Evolutionary conservation across 495 filamentous ascomycete species (phyloP).

Genomic region (Chaetomidium leptoderma): DNA sequence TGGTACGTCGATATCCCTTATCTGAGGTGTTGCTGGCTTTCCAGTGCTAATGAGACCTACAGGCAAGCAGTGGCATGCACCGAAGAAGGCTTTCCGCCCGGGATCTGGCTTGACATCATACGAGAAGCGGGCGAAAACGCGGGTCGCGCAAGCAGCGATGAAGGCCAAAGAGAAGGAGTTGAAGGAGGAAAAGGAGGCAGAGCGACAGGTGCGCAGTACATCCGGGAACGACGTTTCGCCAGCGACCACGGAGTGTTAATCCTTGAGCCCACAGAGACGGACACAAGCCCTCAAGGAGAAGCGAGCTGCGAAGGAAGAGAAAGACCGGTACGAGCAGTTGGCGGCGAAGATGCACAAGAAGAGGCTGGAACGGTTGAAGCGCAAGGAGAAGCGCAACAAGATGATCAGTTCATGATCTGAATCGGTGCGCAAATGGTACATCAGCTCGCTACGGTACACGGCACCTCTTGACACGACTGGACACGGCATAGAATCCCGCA

Average conservation of each 20-base stretch:
- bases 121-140: conserved; percentile 62
- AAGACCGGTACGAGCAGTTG: conserved; percentile 88
- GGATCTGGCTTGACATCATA: conserved; percentile 70
- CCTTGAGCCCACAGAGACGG: conserved; percentile 51
- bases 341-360: conserved; percentile 97
- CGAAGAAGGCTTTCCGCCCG: conserved; percentile 83
- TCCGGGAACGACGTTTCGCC: neutral
- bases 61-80: conserved; percentile 93
- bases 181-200: conserved; percentile 90
- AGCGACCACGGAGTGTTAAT: conserved; percentile 8
- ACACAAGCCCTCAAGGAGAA: conserved; percentile 78
- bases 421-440: neutral
- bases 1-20: conserved; percentile 41
- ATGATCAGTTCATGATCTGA: conserved; percentile 74
- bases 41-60: conserved; percentile 10
- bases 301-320: conserved; percentile 83
- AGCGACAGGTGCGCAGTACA: conserved; percentile 60
- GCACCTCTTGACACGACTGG: neutral
- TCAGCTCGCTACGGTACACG: neutral
- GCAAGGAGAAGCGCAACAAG: conserved; percentile 97
- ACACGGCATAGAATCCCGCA: neutral
- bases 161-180: conserved; percentile 92
- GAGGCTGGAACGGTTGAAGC: conserved; percentile 84
- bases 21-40: neutral
- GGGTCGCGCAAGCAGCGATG: conserved; percentile 61